Evolutionary conservation across 2,329 filamentous ascomycete species (phyloP).

Genomic region (Parastagonospora avenae): DNA sequence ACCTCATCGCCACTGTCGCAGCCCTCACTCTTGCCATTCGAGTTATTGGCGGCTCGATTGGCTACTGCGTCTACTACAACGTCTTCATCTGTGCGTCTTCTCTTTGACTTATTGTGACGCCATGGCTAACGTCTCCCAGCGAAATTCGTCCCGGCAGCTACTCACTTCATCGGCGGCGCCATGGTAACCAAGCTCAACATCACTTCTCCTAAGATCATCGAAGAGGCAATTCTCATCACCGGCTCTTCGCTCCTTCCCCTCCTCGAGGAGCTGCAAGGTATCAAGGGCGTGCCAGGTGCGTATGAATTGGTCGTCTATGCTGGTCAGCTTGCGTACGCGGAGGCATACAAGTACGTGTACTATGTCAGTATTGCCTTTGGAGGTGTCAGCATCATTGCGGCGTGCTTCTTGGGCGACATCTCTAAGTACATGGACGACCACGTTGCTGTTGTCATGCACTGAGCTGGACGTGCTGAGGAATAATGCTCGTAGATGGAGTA

Average conservation of each 20-base stretch:
- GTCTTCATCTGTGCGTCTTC: slow-evolving; percentile 35
- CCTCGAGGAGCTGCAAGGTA: slow-evolving; percentile 51
- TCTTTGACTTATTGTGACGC: not conserved
- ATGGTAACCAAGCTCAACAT: slow-evolving; percentile 57
- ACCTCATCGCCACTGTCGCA: slow-evolving; percentile 71
- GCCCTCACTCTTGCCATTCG: slow-evolving; percentile 71
- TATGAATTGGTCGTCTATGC: slow-evolving; percentile 54
- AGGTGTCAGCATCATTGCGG: slow-evolving; percentile 59
- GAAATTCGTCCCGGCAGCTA: slow-evolving; percentile 31
- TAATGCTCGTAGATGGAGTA: no score
- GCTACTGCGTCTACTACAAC: slow-evolving; percentile 59
- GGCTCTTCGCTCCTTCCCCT: slow-evolving; percentile 48
- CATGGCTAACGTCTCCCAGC: slow-evolving; percentile 3
- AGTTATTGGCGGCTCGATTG: slow-evolving; percentile 69
- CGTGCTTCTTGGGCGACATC: slow-evolving; percentile 65
- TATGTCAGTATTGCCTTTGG: slow-evolving; percentile 68
- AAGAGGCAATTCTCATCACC: slow-evolving; percentile 53
- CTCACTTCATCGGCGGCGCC: slow-evolving; percentile 42
- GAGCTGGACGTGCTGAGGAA: not conserved
- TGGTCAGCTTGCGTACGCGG: slow-evolving; percentile 62
- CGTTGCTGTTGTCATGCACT: slow-evolving; percentile 24
- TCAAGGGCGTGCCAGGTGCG: slow-evolving; percentile 54
- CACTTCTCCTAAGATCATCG: slow-evolving; percentile 55
- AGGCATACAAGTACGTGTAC: slow-evolving; percentile 67
- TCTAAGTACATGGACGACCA: slow-evolving; percentile 37